phyloP scores from a whole-genome alignment of 2,329 filamentous ascomycete genomes.

The Microcyclospora tardicrescens region DNA sequence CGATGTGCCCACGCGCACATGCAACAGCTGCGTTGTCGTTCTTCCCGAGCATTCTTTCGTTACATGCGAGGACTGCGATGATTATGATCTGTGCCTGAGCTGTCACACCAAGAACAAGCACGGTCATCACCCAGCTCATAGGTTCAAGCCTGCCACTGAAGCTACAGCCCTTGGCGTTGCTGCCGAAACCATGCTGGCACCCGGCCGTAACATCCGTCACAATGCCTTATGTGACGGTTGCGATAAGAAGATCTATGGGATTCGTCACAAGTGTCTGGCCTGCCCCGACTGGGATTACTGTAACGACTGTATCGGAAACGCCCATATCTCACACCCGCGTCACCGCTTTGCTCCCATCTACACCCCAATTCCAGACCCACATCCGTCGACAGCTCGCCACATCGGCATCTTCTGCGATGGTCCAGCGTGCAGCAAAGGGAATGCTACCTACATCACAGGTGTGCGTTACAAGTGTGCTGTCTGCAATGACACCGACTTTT shows the following conservation, averaged over 20 bases:
- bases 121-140: constrained; percentile 82
- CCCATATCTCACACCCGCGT: constrained; percentile 56
- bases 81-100: constrained; percentile 79
- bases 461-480: constrained; percentile 94
- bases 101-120: constrained; percentile 69
- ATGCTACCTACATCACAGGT: constrained; percentile 56
- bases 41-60: constrained; percentile 68
- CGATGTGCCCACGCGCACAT: constrained; percentile 47
- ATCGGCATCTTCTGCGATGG: constrained; percentile 89
- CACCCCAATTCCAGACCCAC: constrained; percentile 47
- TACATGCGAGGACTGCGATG: constrained; percentile 71
- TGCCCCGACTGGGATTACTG: constrained; percentile 99
- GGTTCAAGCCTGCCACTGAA: constrained; percentile 55
- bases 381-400: constrained; percentile 44
- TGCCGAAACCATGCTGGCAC: constrained; percentile 54
- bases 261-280: constrained; percentile 91
- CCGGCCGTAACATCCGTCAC: constrained; percentile 72
- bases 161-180: constrained; percentile 48
- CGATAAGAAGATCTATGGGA: constrained; percentile 71
- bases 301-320: constrained; percentile 55
- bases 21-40: constrained; percentile 53
- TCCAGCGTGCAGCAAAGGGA: constrained; percentile 59
- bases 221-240: constrained; percentile 91
- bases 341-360: constrained; percentile 88
- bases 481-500: constrained; percentile 91